These are phyloP conservation scores for Colletotrichum musicola DNA, from an alignment of 2,329 filamentous ascomycete genomes.

Conservation along the genomic window DNA sequence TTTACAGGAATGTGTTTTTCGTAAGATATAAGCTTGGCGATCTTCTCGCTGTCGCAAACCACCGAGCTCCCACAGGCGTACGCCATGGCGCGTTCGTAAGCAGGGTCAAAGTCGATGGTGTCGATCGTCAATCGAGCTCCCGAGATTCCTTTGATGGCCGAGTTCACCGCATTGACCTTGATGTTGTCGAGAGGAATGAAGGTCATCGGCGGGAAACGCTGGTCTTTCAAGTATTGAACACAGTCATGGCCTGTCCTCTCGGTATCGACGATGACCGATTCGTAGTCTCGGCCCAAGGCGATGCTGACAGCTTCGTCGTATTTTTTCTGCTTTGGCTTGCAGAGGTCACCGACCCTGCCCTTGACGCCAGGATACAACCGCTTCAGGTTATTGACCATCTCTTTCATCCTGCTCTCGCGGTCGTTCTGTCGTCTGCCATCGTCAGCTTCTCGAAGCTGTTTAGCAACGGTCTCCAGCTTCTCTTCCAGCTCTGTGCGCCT, in stretches of 20 bases:
- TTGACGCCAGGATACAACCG: constrained; percentile 92
- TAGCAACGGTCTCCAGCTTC: constrained; percentile 84
- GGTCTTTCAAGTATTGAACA: constrained; percentile 92
- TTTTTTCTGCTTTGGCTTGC: constrained; percentile 97
- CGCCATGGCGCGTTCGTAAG: constrained; percentile 90
- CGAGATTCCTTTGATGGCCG: constrained; percentile 89
- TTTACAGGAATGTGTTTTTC: constrained; percentile 88
- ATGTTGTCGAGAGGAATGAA: constrained; percentile 98
- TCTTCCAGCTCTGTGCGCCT: constrained; percentile 91
- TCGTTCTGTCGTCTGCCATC: constrained; percentile 88
- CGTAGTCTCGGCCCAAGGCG: constrained; percentile 91
- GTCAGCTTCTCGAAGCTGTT: constrained; percentile 86
- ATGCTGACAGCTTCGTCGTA: constrained; percentile 94
- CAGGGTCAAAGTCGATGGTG: constrained; percentile 92
- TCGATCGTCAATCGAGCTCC: constrained; percentile 93
- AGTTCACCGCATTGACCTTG: constrained; percentile 91
- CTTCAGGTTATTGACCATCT: constrained; percentile 87
- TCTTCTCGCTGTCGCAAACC: constrained; percentile 88
- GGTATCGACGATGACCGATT: constrained; percentile 93
- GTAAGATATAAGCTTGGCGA: constrained; percentile 92
- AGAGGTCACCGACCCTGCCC: constrained; percentile 90
- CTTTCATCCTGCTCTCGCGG: constrained; percentile 82
- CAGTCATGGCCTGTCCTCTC: constrained; percentile 95
- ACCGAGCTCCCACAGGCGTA: constrained; percentile 96
- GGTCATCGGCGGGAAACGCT: constrained; percentile 87